Evolutionary conservation across 208 protist species (phyloP).

Genomic region (Tetramitus jugosus): DNA sequence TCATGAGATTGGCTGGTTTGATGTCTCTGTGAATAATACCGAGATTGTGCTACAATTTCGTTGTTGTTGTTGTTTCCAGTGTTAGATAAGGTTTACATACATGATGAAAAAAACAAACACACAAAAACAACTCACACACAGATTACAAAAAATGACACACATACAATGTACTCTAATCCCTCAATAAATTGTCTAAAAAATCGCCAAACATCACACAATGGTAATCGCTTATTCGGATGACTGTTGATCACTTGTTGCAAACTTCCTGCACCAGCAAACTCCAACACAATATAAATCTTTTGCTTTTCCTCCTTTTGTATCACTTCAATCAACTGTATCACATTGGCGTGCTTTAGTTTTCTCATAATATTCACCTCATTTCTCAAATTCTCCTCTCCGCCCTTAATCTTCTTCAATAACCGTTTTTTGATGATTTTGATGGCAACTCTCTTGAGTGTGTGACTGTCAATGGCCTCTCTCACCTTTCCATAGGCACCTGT

Average conservation of each 20-base stretch:
- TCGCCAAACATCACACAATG: neutral
- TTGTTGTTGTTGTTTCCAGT: conserved; percentile 11
- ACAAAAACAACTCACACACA: no score
- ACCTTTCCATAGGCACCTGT: conserved; percentile 24
- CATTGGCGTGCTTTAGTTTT: conserved; percentile 13
- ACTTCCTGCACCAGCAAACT: conserved; percentile 11
- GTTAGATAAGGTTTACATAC: conserved; percentile 19
- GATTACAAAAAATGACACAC: no score
- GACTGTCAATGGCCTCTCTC: neutral
- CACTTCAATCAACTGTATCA: neutral
- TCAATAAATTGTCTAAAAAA: conserved; percentile 15
- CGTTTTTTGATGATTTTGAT: conserved; percentile 13
- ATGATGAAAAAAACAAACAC: no score
- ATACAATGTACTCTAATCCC: conserved; percentile 10
- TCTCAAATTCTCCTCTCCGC: neutral
- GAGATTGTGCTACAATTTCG: no score
- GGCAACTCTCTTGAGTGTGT: conserved; percentile 9
- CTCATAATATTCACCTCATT: conserved; percentile 24
- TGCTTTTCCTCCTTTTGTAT: neutral
- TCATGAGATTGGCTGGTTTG: conserved; percentile 33
- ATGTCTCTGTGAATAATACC: conserved; percentile 35
- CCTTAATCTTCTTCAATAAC: neutral
- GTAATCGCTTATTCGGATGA: conserved; percentile 7
- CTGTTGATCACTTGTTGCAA: neutral
- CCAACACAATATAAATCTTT: neutral